Conservation (phyloP, 768 basidiomycete genomes). For the Asterophora lycoperdoides region DNA sequence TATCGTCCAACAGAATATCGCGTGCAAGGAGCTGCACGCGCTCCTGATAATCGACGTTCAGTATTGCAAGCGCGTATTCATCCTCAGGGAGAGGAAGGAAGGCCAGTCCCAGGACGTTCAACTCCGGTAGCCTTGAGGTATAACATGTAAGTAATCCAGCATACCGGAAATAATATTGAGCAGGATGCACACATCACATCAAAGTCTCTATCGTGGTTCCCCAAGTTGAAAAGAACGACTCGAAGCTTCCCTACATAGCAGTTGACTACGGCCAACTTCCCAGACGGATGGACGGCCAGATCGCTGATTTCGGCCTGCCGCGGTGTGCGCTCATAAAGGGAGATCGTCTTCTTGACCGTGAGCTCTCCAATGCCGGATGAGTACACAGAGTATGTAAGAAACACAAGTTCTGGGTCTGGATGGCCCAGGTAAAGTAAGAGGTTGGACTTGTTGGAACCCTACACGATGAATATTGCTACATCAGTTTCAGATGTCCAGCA, state of each 20-base stretch:
- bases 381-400: conserved; percentile 49
- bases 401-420: conserved; percentile 67
- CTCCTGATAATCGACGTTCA: conserved; percentile 60
- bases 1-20: conserved; percentile 44
- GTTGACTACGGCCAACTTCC: conserved; percentile 55
- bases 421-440: conserved; percentile 70
- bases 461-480: background rate
- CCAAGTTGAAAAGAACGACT: conserved; percentile 53
- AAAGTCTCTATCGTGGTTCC: conserved; percentile 50
- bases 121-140: conserved; percentile 49
- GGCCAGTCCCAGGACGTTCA: conserved; percentile 63
- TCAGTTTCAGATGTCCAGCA: conserved; percentile 15
- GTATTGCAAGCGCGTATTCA: conserved; percentile 55
- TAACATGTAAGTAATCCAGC: too few relatives aligned
- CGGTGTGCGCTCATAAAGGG: conserved; percentile 53
- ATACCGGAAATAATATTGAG: background rate
- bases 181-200: conserved; percentile 54
- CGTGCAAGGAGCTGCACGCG: conserved; percentile 62
- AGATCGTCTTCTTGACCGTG: conserved; percentile 38
- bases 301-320: conserved; percentile 68
- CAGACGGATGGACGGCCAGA: conserved; percentile 61
- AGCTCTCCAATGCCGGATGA: conserved; percentile 33
- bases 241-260: conserved; percentile 71
- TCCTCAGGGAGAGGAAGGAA: conserved; percentile 49
- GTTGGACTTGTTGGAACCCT: conserved; percentile 41